These are phyloP conservation scores for Venturia effusa DNA, from an alignment of 2,329 filamentous ascomycete species.

Conservation along the genomic window DNA sequence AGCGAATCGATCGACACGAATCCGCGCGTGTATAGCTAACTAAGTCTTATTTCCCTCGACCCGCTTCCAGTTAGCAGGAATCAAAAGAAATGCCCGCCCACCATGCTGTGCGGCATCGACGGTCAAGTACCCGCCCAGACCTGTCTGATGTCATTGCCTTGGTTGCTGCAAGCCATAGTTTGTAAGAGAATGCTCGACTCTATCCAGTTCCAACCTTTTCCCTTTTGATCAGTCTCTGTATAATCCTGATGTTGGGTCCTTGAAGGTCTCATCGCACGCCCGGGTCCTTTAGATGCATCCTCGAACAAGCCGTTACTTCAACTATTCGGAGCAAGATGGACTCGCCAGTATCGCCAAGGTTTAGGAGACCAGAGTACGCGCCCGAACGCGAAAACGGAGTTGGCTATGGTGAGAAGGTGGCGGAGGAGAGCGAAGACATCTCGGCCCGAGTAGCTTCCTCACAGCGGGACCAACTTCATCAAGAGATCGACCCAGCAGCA, in stretches of 20 bases:
- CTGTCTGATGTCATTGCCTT: constrained; percentile 4
- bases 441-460: background rate
- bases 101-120: background rate
- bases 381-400: background rate
- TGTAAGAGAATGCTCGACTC: background rate
- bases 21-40: background rate
- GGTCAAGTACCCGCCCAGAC: background rate
- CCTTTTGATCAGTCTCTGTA: background rate
- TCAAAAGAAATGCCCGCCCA: background rate
- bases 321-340: background rate
- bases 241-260: background rate
- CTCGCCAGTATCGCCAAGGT: constrained; percentile 9
- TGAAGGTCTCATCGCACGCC: background rate
- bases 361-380: constrained; percentile 9
- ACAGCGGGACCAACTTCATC: background rate
- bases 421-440: background rate
- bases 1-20: background rate
- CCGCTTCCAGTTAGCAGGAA: background rate
- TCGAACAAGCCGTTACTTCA: background rate
- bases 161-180: background rate
- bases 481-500: background rate
- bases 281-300: background rate
- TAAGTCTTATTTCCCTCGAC: background rate
- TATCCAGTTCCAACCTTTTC: background rate
- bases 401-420: background rate